Evolutionary conservation across 2,329 filamentous ascomycete genomes (phyloP), one percentile per base, ranked within the genome.

Genomic region (Cladosporium sp.): DNA sequence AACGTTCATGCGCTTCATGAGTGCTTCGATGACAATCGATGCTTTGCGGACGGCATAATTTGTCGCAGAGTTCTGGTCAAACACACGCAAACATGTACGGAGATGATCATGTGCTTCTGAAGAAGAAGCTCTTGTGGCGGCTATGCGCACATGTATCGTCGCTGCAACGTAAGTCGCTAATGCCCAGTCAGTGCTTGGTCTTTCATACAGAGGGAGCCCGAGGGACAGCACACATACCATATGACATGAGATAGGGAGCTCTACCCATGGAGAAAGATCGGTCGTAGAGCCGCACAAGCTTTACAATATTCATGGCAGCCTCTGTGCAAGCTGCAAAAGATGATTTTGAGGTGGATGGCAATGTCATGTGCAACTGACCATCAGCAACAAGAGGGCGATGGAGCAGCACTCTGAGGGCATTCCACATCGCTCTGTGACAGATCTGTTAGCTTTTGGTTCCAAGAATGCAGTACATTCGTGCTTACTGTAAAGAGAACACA

Each of bases 221-320:
- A 46, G 3, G 12, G n/a, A n/a, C 40, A 21, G 40, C 14, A 3
- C 40, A 21, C 52, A n/a, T 33, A 55, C 52, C 83, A 70, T 87
- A 87, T 0, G 82, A 84, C 21, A 86, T 79, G 1, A 86, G 73
- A 64, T 86, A 86, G 0, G 84, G 84, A 0, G 84, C 82, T 12
- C 79, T 73, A 12, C 77, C 74, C 1, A 84, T 76, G 0, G 79
- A 81, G 49, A 83, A 85, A 0, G 78, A 74, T 33, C 74, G 72
- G 28, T 83, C 77, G 53, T 85, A 85, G 5, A 77, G 74, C 23
- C 78, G 77, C 0, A 85, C 69, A 0, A 85, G 71, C 3, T 74
- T 72, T 16, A 79, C 78, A 3, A 85, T 85, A 16, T 77, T 76
- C 11, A 76, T 74, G 0, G 83, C 83, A 0, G 83, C 83, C 0